These are phyloP conservation scores for Coccomyxa sp. DNA, from an alignment of 139 green algal species.

Conservation along the genomic window DNA sequence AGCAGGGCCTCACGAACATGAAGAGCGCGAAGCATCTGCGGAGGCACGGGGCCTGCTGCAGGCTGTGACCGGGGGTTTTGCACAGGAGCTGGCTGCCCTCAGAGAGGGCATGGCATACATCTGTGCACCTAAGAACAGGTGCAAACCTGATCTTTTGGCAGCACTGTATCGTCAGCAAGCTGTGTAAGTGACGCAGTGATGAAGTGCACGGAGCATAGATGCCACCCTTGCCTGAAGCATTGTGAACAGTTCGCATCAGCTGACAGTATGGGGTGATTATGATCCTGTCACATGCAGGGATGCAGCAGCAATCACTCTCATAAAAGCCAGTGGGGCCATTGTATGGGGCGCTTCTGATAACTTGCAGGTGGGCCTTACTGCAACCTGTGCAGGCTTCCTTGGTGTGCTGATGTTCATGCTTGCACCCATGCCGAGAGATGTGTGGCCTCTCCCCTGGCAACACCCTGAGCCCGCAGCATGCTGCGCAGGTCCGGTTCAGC, in stretches of 20 bases:
- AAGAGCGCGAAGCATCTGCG: neutral
- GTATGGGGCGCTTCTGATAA: slow-evolving; percentile 22
- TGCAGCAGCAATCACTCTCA: slow-evolving; percentile 7
- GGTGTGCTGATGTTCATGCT: neutral
- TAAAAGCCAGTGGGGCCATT: slow-evolving; percentile 17
- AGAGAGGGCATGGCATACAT: slow-evolving; percentile 12
- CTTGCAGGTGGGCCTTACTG: slow-evolving; percentile 12
- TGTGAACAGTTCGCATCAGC: too few species aligned
- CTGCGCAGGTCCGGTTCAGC: slow-evolving; percentile 14
- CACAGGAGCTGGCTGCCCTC: neutral
- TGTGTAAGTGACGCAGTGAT: too few species aligned
- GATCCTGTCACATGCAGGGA: slow-evolving; percentile 10
- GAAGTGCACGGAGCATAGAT: too few species aligned
- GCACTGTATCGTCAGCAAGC: too few species aligned
- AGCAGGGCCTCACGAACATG: neutral
- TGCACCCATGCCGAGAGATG: too few species aligned
- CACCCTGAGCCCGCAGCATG: neutral
- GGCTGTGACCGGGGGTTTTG: neutral
- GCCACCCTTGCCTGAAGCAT: too few species aligned
- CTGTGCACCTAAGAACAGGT: slow-evolving; percentile 3
- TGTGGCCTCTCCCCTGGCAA: neutral
- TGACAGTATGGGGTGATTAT: neutral
- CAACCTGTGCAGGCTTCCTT: too few species aligned
- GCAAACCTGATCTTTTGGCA: too few species aligned
- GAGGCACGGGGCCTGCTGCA: neutral